Evolutionary conservation across 495 filamentous ascomycete species (phyloP).

Genomic region (Aspergillus asperescens): DNA sequence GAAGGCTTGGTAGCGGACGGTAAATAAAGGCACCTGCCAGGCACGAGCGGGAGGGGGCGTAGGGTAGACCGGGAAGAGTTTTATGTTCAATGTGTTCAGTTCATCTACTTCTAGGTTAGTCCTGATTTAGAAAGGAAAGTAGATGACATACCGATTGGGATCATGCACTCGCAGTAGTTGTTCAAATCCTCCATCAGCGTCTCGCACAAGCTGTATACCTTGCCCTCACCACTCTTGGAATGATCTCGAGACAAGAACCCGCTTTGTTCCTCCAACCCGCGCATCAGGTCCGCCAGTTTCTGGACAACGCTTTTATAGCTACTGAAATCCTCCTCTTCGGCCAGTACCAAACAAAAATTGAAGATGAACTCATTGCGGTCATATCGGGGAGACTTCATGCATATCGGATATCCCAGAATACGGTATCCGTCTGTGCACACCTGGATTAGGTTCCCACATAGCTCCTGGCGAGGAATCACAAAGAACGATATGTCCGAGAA

Average conservation of each 20-base stretch:
- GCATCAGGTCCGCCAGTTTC: slow-evolving; percentile 78
- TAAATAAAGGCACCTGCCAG: slow-evolving; percentile 88
- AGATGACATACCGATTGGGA: slow-evolving; percentile 63
- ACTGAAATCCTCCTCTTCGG: slow-evolving; percentile 60
- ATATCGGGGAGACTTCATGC: slow-evolving; percentile 69
- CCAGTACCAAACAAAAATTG: slow-evolving; percentile 87
- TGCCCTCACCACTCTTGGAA: slow-evolving; percentile 49
- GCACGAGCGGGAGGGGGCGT: slow-evolving; percentile 70
- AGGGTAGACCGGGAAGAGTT: slow-evolving; percentile 80
- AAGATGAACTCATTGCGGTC: slow-evolving; percentile 95
- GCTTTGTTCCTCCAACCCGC: slow-evolving; percentile 80
- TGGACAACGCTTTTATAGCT: slow-evolving; percentile 77
- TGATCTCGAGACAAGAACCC: slow-evolving; percentile 57
- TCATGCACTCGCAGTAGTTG: slow-evolving; percentile 97
- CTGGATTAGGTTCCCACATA: slow-evolving; percentile 77
- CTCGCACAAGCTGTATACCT: slow-evolving; percentile 77
- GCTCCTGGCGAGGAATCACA: slow-evolving; percentile 86
- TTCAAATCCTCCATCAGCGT: slow-evolving; percentile 92
- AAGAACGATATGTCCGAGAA: slow-evolving; percentile 80
- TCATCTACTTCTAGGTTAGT: slow-evolving; percentile 55
- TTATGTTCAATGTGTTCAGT: slow-evolving; percentile 92
- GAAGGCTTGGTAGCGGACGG: slow-evolving; percentile 66
- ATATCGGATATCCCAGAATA: slow-evolving; percentile 84
- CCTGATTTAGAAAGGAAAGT: neutral
- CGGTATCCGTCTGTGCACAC: slow-evolving; percentile 71